Conservation (phyloP, 108 stramenopile species). For the Nitzschia sp. region DNA sequence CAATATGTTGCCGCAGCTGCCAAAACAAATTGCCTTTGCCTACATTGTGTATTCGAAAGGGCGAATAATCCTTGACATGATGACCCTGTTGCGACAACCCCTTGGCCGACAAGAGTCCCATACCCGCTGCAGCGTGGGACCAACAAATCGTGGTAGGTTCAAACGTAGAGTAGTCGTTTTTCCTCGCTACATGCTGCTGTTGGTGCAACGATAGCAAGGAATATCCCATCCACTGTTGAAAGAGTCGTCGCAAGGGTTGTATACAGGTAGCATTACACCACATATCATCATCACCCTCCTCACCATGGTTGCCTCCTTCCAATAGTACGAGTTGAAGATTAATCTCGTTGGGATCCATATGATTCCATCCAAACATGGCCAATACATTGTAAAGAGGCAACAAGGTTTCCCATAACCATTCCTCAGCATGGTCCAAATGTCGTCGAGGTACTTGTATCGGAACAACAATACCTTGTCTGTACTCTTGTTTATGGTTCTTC, state of each 20-base stretch:
- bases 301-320: background rate
- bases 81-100: slow-evolving; percentile 12
- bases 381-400: slow-evolving; percentile 25
- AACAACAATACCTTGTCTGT: no score
- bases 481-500: no score
- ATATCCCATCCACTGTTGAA: slow-evolving; percentile 7
- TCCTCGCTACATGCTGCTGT: no score
- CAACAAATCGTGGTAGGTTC: background rate
- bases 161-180: no score
- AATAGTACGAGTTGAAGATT: slow-evolving; percentile 1
- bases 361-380: slow-evolving; percentile 18
- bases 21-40: slow-evolving; percentile 9
- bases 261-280: background rate
- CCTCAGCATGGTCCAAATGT: background rate
- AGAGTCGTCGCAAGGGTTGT: background rate
- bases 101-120: slow-evolving; percentile 15
- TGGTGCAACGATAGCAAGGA: background rate
- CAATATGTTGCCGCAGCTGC: slow-evolving; percentile 15
- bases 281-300: background rate
- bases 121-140: slow-evolving; percentile 8
- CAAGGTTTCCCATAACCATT: slow-evolving; percentile 5
- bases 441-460: background rate
- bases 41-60: background rate
- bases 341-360: background rate
- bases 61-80: slow-evolving; percentile 15